Evolutionary conservation across 192 early-diverging fungal species (phyloP).

Genomic region (Coemansia sp.): DNA sequence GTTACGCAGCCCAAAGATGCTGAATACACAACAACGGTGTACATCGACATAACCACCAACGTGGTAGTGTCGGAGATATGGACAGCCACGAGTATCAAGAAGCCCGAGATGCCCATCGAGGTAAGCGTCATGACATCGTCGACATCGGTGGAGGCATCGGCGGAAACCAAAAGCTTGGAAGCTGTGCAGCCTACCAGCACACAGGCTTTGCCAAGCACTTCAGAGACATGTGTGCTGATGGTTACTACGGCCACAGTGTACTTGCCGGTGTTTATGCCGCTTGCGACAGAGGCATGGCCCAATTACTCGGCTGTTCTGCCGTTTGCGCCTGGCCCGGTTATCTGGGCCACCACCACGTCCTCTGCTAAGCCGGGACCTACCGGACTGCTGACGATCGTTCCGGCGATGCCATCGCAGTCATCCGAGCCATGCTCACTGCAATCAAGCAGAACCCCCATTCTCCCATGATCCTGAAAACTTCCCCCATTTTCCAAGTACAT

Average conservation of each 20-base stretch:
- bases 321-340: conserved; percentile 39
- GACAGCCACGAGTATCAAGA: background rate
- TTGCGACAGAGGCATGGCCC: conserved; percentile 17
- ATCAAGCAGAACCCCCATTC: background rate
- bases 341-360: conserved; percentile 23
- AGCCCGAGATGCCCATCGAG: background rate
- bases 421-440: background rate
- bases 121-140: background rate
- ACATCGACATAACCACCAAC: background rate
- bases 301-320: conserved; percentile 12
- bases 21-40: background rate
- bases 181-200: background rate
- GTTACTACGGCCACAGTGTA: conserved; percentile 8
- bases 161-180: no score
- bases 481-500: background rate
- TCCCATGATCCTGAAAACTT: background rate
- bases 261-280: conserved; percentile 17
- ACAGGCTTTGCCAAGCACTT: background rate
- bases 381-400: conserved; percentile 1
- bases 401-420: background rate
- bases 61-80: background rate
- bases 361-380: conserved; percentile 5
- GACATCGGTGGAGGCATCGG: background rate
- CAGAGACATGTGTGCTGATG: background rate
- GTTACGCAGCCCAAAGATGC: background rate